Conservation (phyloP, 495 filamentous ascomycete species). For the Parathielavia hyrcaniae region DNA sequence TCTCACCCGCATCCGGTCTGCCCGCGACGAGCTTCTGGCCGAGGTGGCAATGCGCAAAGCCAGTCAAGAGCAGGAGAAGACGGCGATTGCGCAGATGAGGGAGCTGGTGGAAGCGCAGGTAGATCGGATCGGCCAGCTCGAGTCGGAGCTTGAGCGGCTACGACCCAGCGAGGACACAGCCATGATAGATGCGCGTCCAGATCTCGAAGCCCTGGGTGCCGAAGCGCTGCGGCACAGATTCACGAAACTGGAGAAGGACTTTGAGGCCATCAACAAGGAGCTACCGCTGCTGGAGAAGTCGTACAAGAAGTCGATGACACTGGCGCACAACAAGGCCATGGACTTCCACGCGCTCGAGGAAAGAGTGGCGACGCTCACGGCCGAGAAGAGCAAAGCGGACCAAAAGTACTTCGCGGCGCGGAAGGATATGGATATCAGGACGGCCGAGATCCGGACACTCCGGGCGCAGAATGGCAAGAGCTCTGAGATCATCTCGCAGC, state of each 20-base stretch:
- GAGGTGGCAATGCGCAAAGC: conserved; percentile 76
- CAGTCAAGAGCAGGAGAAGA: conserved; percentile 66
- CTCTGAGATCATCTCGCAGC: conserved; percentile 83
- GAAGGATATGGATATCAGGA: conserved; percentile 81
- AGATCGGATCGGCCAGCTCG: conserved; percentile 68
- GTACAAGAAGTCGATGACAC: conserved; percentile 73
- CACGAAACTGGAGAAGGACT: conserved; percentile 65
- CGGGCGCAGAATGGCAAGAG: conserved; percentile 79
- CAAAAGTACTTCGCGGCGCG: conserved; percentile 96
- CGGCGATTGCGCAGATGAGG: conserved; percentile 59
- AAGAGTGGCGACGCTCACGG: conserved; percentile 61
- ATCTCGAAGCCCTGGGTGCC: conserved; percentile 47
- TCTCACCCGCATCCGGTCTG: conserved; percentile 72
- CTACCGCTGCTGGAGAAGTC: conserved; percentile 78
- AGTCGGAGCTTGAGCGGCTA: conserved; percentile 72
- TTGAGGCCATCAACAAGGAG: conserved; percentile 77
- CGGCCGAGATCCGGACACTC: conserved; percentile 67
- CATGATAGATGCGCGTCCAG: conserved; percentile 41
- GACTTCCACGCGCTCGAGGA: conserved; percentile 73
- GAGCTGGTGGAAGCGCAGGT: conserved; percentile 72
- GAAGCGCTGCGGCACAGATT: conserved; percentile 72
- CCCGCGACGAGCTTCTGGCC: conserved; percentile 74
- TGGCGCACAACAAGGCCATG: conserved; percentile 79
- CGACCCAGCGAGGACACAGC: conserved; percentile 43
- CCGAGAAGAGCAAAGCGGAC: conserved; percentile 92